Evolutionary conservation across 768 basidiomycete genomes (phyloP).

Genomic region (Amylocystis lapponica): DNA sequence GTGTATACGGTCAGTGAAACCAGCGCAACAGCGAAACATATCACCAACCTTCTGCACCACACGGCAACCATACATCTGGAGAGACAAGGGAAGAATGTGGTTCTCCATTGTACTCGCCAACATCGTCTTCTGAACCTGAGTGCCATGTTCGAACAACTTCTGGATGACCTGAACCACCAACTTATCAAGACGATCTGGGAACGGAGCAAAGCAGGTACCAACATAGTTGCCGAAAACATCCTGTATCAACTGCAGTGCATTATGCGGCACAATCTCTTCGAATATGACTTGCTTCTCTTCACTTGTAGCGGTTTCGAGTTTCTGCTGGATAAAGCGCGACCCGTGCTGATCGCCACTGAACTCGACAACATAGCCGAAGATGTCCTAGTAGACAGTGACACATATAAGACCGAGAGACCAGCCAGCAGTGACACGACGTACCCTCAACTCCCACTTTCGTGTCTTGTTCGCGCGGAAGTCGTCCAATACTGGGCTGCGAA

Average conservation of each 20-base stretch:
- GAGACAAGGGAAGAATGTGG: constrained; percentile 67
- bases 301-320: constrained; percentile 66
- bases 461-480: constrained; percentile 80
- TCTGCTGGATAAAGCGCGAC: constrained; percentile 96
- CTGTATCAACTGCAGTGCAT: constrained; percentile 71
- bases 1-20: constrained; percentile 8
- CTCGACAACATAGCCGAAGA: constrained; percentile 80
- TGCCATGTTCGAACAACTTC: constrained; percentile 87
- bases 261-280: constrained; percentile 79
- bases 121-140: constrained; percentile 62
- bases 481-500: constrained; percentile 72
- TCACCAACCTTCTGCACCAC: constrained; percentile 81
- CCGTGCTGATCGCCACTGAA: constrained; percentile 95
- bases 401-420: background rate
- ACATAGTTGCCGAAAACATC: constrained; percentile 98
- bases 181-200: background rate
- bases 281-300: constrained; percentile 80
- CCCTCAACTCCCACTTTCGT: constrained; percentile 77
- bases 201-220: constrained; percentile 24
- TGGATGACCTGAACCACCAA: constrained; percentile 82
- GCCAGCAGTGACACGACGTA: constrained; percentile 26
- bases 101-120: constrained; percentile 73
- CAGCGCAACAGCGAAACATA: background rate
- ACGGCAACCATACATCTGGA: constrained; percentile 95
- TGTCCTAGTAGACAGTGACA: constrained; percentile 50